Evolutionary conservation across 495 filamentous ascomycete species (phyloP), one percentile per base, ranked within the genome.

Genomic region (Aspergillus biplanus): DNA sequence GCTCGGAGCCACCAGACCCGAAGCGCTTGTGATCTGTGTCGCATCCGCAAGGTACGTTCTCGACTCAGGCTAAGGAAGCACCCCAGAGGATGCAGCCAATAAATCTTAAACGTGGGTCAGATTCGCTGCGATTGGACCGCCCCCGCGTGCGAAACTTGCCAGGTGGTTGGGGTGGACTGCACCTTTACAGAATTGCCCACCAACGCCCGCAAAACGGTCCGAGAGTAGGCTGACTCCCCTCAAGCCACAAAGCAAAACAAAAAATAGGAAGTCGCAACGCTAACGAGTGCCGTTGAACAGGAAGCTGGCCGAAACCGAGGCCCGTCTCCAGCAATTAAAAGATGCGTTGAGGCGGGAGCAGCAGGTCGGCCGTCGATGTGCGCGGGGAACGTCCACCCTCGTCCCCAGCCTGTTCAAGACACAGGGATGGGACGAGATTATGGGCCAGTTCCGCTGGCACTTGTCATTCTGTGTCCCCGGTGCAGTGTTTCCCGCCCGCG

Each of bases 121-220:
- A 70, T 74, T 42, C 67, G 69, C 44, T 74, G 71, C 57, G 69
- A 74, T 48, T 62, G 66, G 53, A 65, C 47, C 2, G 60, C 68
- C 31, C 71, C 71, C 7, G 67, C 67, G 27, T 74, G 71, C 39
- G 71, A 74, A 39, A 74, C 60, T n/a, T 74, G 71, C 33, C 56
- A 62, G 47, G n/a, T 70, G 32, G 69, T 69, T 7, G 61, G 64
- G 1, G 47, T 72, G 0, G 58, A 64, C 31, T 74, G 71, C 55
- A 67, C 56, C 12, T 74, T 74, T 21, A 67, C 65, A 2, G 61
- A 61, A 15, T 58, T 44, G 33, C 27, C 48, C 9, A 58, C 44
- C 1, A 63, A 62, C 15, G 58, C 53, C 7, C 67, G 65, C 34
- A 72, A 72, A 42, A 63, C 54, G n/a, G 53, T 69, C 35, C 62